phyloP scores from a whole-genome alignment of 2,329 filamentous ascomycete genomes.

The Colletotrichum phormii region DNA sequence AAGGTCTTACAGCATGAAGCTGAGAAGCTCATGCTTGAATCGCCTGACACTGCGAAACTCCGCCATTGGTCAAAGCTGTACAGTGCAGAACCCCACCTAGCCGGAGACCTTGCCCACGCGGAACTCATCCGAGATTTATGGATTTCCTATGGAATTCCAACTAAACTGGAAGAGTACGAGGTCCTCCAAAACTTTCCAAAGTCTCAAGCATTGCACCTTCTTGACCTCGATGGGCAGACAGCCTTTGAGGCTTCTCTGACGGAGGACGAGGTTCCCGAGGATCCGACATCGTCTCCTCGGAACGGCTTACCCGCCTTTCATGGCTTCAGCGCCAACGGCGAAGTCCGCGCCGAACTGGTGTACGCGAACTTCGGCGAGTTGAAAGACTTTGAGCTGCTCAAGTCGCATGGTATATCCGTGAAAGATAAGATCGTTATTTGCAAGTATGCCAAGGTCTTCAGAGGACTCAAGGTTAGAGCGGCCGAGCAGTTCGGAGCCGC shows the following conservation, averaged over 20 bases:
- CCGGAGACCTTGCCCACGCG: conserved; percentile 39
- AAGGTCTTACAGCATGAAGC: neutral
- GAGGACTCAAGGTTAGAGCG: conserved; percentile 78
- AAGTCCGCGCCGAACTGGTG: conserved; percentile 75
- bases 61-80: conserved; percentile 40
- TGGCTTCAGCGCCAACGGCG: conserved; percentile 78
- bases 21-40: neutral
- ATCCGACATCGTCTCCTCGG: conserved; percentile 50
- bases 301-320: conserved; percentile 78
- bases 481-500: conserved; percentile 78
- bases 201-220: too few relatives aligned
- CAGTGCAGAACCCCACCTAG: conserved; percentile 39
- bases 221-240: too few relatives aligned
- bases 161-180: too few relatives aligned
- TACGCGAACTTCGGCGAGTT: conserved; percentile 79
- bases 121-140: conserved; percentile 40
- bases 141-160: conserved; percentile 57
- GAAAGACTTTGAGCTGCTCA: conserved; percentile 58
- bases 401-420: conserved; percentile 69
- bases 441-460: conserved; percentile 77
- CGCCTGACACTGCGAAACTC: conserved; percentile 20
- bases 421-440: conserved; percentile 76
- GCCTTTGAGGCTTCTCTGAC: too few relatives aligned
- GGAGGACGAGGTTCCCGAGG: too few relatives aligned
- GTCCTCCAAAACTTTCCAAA: too few relatives aligned